Base-by-base conservation (phyloP, 177 flowering plant genomes). In the Telopea speciosissima region DNA sequence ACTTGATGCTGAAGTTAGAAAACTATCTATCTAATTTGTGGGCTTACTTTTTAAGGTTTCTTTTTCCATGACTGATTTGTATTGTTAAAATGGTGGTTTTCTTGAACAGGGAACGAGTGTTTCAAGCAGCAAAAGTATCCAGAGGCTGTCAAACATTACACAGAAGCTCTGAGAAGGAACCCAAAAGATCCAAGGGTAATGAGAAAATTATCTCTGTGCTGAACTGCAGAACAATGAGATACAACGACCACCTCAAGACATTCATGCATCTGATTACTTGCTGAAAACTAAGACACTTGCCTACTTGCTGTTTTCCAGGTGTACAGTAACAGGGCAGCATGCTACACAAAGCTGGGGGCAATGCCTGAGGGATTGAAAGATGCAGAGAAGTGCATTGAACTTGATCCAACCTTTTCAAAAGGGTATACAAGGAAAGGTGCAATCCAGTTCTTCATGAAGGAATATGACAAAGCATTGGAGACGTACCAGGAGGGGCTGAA, bases 321-420 rank as follows among this genome's bases (percentile, higher is more conserved):
- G 2, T 93, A 93, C 62, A 96, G 98, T 71, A 96, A 96, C 74
- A 84, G 98, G 63, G 99, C 99, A 69, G 99, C 97, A 24, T 91
- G 92, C 77, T 93, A 96, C 82, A 96, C 99, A 10, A 93, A 96
- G 73, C 78, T 93, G 69, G 92, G 89, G 36, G 99, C 99, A 3
- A 42, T 91, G 82, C 98, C 99, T 3, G 99, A 96, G 78, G 98
- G 91, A 22, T 68, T 93, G 70, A 96, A 91, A 75, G 99, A 96
- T 82, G 96, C 99, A 23, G 99, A 96, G 81, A 96, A 91, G 77
- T 96, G 99, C 77, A 89, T 93, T 76, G 99, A 96, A 75, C 90
- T 96, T 31, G 98, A 96, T 77, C 98, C 99, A 69, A 85, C 95
- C 26, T 96, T 95, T 72, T 25, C 92, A 3, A 96, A 91, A 75